Percentiles rank a stretch among this genome's conserved stretches.
phyloP scores from a whole-genome alignment of 2,329 filamentous ascomycete genomes.

The Zelopaecilomyces penicillatus region DNA sequence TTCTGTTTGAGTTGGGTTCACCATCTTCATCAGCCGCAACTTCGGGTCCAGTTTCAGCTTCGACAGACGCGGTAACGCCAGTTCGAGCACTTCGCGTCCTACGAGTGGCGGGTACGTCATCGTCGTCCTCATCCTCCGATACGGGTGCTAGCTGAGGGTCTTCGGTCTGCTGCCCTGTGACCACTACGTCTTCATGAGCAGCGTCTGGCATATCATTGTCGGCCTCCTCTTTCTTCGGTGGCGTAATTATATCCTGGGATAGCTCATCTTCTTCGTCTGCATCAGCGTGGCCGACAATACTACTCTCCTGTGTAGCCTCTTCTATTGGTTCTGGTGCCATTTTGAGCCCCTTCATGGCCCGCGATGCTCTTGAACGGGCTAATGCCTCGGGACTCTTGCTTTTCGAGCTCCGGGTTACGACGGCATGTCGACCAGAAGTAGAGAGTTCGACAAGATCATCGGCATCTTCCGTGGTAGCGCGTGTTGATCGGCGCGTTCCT shows the following conservation, averaged over 20 bases:
- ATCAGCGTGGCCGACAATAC: conserved; percentile 22
- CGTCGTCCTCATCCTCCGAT: conserved; percentile 36
- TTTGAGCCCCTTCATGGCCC: conserved; percentile 43
- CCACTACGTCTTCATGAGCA: conserved; percentile 4
- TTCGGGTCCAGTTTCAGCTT: conserved; percentile 13
- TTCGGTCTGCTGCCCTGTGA: conserved; percentile 2
- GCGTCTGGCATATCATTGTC: conserved; percentile 22
- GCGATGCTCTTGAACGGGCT: conserved; percentile 36
- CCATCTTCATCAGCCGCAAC: conserved; percentile 14
- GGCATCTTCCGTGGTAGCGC: conserved; percentile 46
- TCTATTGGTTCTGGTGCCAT: conserved; percentile 39
- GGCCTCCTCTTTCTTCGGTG: conserved; percentile 21
- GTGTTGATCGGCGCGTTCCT: conserved; percentile 38
- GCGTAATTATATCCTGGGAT: conserved; percentile 22
- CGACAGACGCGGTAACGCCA: conserved; percentile 21
- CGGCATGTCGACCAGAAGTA: conserved; percentile 51
- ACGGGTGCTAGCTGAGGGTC: too few relatives aligned
- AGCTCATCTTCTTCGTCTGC: conserved; percentile 30
- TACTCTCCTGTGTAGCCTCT: conserved; percentile 47
- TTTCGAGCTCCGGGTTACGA: conserved; percentile 38
- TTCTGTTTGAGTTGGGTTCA: conserved; percentile 19
- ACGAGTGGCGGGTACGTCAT: conserved; percentile 40
- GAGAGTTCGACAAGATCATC: conserved; percentile 51
- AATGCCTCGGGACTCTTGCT: conserved; percentile 49
- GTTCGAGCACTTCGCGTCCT: conserved; percentile 33